Evolutionary conservation across 164 flowering plant species (phyloP).

Genomic region (Annona cherimola): DNA sequence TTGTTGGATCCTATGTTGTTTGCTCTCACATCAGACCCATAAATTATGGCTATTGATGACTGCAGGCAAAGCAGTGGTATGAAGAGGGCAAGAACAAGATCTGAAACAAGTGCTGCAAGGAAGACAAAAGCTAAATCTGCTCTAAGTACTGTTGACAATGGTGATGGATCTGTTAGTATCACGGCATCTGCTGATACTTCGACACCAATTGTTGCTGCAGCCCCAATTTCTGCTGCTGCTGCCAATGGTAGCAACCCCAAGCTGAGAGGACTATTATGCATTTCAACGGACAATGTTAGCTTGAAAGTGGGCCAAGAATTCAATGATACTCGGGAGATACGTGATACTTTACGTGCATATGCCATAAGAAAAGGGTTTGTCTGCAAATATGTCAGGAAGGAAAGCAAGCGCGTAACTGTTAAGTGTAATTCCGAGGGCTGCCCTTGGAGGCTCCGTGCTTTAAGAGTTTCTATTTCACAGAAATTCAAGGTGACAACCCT

Average conservation of each 20-base stretch:
- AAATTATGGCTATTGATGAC: neutral
- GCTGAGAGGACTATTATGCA: conserved; percentile 26
- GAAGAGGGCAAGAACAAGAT: conserved; percentile 14
- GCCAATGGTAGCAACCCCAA: conserved; percentile 5
- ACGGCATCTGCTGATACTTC: neutral
- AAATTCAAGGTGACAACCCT: conserved; percentile 53
- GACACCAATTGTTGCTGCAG: conserved; percentile 2
- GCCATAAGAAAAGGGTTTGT: conserved; percentile 68
- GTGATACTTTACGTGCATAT: conserved; percentile 69
- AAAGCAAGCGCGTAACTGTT: conserved; percentile 58
- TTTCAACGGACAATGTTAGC: conserved; percentile 55
- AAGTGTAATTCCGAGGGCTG: conserved; percentile 58
- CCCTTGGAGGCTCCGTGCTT: conserved; percentile 76
- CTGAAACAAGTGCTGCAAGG: neutral
- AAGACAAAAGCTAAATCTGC: neutral
- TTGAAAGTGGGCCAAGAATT: conserved; percentile 72
- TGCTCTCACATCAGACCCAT: neutral
- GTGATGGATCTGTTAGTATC: neutral
- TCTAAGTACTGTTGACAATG: neutral
- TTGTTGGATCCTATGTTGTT: too few species aligned
- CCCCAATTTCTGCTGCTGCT: conserved; percentile 24
- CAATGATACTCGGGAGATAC: conserved; percentile 54
- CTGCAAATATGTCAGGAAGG: conserved; percentile 60
- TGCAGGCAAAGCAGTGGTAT: conserved; percentile 30
- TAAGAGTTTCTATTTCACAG: conserved; percentile 50